Base-by-base conservation (phyloP, 805 yeast genomes). In the Candida alai region DNA sequence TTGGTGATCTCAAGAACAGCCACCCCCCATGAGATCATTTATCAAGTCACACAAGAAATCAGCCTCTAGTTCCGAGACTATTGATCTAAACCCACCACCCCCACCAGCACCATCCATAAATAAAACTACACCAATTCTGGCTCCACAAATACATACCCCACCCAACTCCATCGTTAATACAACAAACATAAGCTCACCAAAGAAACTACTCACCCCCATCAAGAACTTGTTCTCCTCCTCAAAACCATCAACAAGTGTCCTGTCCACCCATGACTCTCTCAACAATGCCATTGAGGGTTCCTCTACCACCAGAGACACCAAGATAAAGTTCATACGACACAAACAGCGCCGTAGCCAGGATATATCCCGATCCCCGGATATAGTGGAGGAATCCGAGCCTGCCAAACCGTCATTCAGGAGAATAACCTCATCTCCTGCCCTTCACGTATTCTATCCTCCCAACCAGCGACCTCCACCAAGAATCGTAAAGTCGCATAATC, bases 171-270 rank as follows among this genome's bases (percentile, higher is more conserved):
- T 29, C 6, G 24, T 14, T 12, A 19, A 21, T 25, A 24, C 37
- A 17, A 18, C 47, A 3, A 24, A 19, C 11, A 11, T 47, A 24
- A 46, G 47, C 13, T 56, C 67, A 5, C 69, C 69, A 18, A 62
- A 62, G 41, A 62, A 62, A 42, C 45, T 62, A 20, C 44, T 62
- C 20, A 54, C 62, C 2, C 69, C 69, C 2, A 62, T 62, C 12
- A 55, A 52, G 40, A 59, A 60, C 38, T 30, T 58, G 35, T 62
- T 60, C 13, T 31, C 38, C 7, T 24, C 34, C 14, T 18, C 32
- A n/a, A 26, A 31, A 31, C 19, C 32, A 14, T 24, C 14, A n/a
- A 17, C 25, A 16, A 15, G 12, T 13, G 13, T 19, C 16, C 19
- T 21, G 11, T n/a, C 15, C 14, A 25, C 25, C 7, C 28, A 23